Evolutionary conservation across 768 basidiomycete genomes (phyloP), one percentile per base, ranked within the genome.

Genomic region (Rhizopogon sp.): DNA sequence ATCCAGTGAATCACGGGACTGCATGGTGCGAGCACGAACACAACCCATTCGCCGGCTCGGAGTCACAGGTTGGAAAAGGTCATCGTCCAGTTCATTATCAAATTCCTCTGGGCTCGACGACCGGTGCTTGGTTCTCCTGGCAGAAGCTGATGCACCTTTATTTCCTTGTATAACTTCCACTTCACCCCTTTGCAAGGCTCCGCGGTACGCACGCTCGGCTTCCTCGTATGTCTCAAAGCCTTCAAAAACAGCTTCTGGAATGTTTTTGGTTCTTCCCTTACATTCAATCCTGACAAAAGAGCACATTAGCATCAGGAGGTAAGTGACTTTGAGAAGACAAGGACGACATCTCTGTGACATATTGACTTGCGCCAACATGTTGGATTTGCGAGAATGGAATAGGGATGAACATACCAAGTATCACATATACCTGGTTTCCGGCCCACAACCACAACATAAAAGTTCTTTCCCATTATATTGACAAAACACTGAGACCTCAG

Each of bases 181-280:
- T 44, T 72, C 67, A 11, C 67, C 69, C 44, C 65, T 65, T 40
- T 56, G 56, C n/a, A 28, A 31, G 46, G 71, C 69, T 11, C 62
- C 66, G 52, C 63, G 59, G 51, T 67, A 72, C n/a, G 62, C 64
- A 6, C 60, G 58, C 20, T 43, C 37, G 1, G 82, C 82, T 56
- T 81, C 74, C 29, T 69, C 74, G 57, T 75, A 60, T 3, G 76
- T 70, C 2, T 55, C 8, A 58, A 78, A 82, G 43, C 77, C 68
- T 55, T 83, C 73, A 58, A 73, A 63, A 6, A 76, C 57, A 3
- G 78, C 65, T 35, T 73, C 74, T 8, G 76, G 67, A 9, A 82
- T 71, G 4, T 74, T 70, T 51, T 60, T 73, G 10, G 79, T 76
- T 51, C 77, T 69, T 7, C 76, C 72, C 1, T 66, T 70, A 16